phyloP scores from a whole-genome alignment of 768 basidiomycete species.

The Ramaria sp. region DNA sequence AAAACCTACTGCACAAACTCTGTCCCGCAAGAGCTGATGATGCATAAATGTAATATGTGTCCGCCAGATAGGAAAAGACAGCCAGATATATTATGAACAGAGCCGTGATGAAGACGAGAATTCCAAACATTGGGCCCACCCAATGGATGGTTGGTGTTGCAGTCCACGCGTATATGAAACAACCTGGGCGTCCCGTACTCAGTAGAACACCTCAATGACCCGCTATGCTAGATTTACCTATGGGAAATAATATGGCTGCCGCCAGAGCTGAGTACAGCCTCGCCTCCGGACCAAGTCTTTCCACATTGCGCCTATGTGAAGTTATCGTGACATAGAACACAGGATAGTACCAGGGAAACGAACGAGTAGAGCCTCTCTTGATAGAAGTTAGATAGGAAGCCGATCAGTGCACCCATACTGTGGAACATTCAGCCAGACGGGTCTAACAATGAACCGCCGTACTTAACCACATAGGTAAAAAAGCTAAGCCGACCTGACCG shows the following conservation, averaged over 20 bases:
- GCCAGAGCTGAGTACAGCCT: conserved; percentile 48
- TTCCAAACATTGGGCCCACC: conserved; percentile 25
- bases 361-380: conserved; percentile 12
- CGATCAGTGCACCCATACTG: conserved; percentile 12
- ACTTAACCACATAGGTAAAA: conserved; percentile 17
- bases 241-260: conserved; percentile 28
- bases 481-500: conserved; percentile 22
- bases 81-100: conserved; percentile 39
- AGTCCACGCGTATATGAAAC: conserved; percentile 18
- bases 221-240: conserved; percentile 2
- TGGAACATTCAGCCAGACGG: conserved; percentile 11
- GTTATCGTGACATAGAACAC: neutral
- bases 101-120: conserved; percentile 34
- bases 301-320: conserved; percentile 10
- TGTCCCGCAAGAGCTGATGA: conserved; percentile 63
- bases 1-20: conserved; percentile 41
- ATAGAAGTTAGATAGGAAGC: conserved; percentile 10
- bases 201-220: no score
- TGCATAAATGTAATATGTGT: conserved; percentile 58
- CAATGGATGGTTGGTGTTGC: conserved; percentile 18
- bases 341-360: neutral
- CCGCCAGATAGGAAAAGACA: conserved; percentile 52
- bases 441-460: no score
- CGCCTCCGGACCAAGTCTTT: conserved; percentile 39
- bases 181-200: no score